A percentile compares a stretch with the other conserved stretches of the same genome.
Evolutionary conservation across 2,329 filamentous ascomycete species (phyloP).

Genomic region (Fusarium duplospermum): DNA sequence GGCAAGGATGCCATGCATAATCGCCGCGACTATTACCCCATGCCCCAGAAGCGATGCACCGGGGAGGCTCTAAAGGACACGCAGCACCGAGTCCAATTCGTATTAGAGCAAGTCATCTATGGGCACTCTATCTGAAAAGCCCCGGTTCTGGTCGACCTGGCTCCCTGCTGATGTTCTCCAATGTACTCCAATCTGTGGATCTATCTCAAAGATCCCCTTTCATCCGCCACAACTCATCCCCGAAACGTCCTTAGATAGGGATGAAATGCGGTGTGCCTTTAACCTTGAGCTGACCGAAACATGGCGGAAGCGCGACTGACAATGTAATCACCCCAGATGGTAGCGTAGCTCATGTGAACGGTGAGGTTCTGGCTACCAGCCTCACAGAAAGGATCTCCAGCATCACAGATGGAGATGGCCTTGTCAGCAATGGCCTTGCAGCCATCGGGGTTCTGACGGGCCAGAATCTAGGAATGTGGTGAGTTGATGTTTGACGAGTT

Average conservation of each 20-base stretch:
- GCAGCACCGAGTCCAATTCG: not conserved
- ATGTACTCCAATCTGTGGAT: not conserved
- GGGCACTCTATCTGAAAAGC: not conserved
- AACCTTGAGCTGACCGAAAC: not conserved
- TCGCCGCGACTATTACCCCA: not conserved
- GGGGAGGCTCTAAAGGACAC: not conserved
- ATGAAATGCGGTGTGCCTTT: not conserved
- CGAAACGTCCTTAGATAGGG: not conserved
- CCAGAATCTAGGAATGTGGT: conserved; percentile 24
- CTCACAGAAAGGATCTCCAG: conserved; percentile 30
- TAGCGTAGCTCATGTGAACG: conserved; percentile 32
- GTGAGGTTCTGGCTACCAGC: conserved; percentile 19
- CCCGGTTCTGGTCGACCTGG: not conserved
- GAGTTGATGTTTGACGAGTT: not conserved
- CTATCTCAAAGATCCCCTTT: not conserved
- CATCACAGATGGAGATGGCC: conserved; percentile 33
- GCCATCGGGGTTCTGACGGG: conserved; percentile 13
- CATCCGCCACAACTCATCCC: not conserved
- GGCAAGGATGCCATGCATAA: not conserved
- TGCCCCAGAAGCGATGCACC: not conserved
- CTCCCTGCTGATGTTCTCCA: not conserved
- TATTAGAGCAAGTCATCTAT: not conserved
- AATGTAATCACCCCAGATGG: conserved; percentile 40
- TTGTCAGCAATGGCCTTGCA: conserved; percentile 19
- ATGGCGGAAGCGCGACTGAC: conserved; percentile 46